A percentile compares a stretch with the other conserved stretches of the same genome.
Conservation (phyloP, 768 basidiomycete genomes). For the Brasilioporus rufonigricans region DNA sequence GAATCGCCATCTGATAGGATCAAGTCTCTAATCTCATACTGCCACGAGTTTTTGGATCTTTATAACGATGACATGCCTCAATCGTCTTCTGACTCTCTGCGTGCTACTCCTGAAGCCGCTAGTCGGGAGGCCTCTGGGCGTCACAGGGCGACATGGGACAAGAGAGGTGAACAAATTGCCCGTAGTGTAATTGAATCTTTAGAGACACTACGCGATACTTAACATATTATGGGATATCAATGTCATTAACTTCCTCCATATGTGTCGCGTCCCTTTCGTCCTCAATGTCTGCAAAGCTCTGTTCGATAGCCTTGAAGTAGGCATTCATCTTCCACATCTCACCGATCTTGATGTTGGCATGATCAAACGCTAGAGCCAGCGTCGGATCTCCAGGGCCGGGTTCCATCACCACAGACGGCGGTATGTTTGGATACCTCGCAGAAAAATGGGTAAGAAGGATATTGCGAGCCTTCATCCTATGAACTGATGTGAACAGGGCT, state of each 20-base stretch:
- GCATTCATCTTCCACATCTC: slow-evolving; percentile 85
- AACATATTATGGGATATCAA: slow-evolving; percentile 21
- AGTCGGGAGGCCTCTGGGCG: neutral
- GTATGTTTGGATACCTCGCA: slow-evolving; percentile 87
- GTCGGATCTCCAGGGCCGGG: slow-evolving; percentile 37
- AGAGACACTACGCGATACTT: slow-evolving; percentile 28
- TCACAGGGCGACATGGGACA: slow-evolving; percentile 20
- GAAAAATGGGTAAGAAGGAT: slow-evolving; percentile 96
- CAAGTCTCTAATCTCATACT: slow-evolving; percentile 32
- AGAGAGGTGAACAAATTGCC: slow-evolving; percentile 42
- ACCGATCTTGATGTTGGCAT: slow-evolving; percentile 64
- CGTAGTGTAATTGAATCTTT: slow-evolving; percentile 54
- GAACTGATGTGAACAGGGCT: neutral
- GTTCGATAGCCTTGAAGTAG: slow-evolving; percentile 71
- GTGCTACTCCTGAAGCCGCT: slow-evolving; percentile 5
- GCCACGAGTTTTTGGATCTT: slow-evolving; percentile 41
- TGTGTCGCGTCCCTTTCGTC: slow-evolving; percentile 38
- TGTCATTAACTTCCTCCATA: slow-evolving; percentile 13
- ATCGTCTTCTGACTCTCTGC: slow-evolving; percentile 16
- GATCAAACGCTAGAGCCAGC: slow-evolving; percentile 81
- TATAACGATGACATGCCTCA: slow-evolving; percentile 36
- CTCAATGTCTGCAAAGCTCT: slow-evolving; percentile 51
- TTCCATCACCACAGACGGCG: slow-evolving; percentile 38
- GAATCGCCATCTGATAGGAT: slow-evolving; percentile 18
- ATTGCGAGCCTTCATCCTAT: slow-evolving; percentile 81